Evolutionary conservation across 257 asterid genomes (phyloP).

Genomic region (Gentiana dahurica): DNA sequence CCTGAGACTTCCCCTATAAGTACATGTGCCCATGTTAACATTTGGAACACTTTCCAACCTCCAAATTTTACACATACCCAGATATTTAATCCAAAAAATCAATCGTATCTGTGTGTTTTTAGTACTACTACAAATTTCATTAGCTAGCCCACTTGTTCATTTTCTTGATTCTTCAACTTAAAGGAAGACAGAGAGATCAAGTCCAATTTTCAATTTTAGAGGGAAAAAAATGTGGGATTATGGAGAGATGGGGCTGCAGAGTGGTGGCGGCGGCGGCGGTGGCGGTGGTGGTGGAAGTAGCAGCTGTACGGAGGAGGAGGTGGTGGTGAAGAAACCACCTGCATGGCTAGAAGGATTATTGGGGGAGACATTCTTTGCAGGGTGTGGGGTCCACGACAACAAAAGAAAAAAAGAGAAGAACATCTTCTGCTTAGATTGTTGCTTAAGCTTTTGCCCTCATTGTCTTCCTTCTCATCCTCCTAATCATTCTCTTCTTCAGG

Average conservation of each 20-base stretch:
- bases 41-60: conserved; percentile 3
- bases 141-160: neutral
- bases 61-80: conserved; percentile 2
- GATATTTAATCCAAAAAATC: neutral
- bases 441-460: conserved; percentile 82
- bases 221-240: conserved; percentile 5
- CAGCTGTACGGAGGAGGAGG: conserved; percentile 4
- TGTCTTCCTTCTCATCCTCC: conserved; percentile 62
- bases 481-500: conserved; percentile 80
- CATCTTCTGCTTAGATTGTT: conserved; percentile 73
- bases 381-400: conserved; percentile 49
- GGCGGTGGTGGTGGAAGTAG: neutral
- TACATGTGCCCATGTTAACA: conserved; percentile 4
- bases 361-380: conserved; percentile 62
- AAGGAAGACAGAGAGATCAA: neutral
- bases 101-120: neutral
- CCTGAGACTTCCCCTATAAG: conserved; percentile 10
- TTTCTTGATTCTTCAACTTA: neutral
- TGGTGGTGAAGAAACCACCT: conserved; percentile 29
- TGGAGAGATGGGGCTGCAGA: neutral
- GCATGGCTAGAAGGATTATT: conserved; percentile 77
- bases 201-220: neutral
- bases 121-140: neutral
- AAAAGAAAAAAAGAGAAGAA: conserved; percentile 72
- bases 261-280: neutral